Percentiles rank a stretch among this genome's conserved stretches.
Conservation (phyloP, 2,329 filamentous ascomycete genomes). For the Hypomyces perniciosus region DNA sequence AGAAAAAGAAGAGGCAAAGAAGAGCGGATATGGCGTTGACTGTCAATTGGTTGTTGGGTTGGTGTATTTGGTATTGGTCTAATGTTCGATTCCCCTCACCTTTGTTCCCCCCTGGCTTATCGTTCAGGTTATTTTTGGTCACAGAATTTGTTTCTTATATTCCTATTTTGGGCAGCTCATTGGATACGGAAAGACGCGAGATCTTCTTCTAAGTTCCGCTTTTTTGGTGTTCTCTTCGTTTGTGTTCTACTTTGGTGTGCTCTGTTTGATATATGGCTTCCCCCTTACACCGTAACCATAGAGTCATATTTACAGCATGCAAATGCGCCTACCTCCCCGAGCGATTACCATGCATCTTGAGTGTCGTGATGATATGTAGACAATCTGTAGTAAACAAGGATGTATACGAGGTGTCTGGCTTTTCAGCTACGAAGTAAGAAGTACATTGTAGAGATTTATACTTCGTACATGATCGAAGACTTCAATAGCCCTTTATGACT, state of each 20-base stretch:
- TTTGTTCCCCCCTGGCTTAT: background rate
- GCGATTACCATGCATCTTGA: background rate
- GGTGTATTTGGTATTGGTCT: background rate
- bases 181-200: background rate
- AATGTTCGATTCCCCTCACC: background rate
- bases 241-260: background rate
- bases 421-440: too few relatives aligned
- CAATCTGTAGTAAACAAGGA: background rate
- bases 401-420: too few relatives aligned
- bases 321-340: background rate
- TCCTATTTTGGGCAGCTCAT: background rate
- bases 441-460: too few relatives aligned
- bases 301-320: background rate
- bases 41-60: background rate
- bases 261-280: background rate
- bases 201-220: too few relatives aligned
- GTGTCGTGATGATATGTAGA: background rate
- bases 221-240: background rate
- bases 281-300: background rate
- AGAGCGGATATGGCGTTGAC: background rate
- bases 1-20: background rate
- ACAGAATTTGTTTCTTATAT: background rate
- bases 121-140: background rate
- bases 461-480: too few relatives aligned
- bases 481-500: too few relatives aligned